Evolutionary conservation across 2,329 filamentous ascomycete species (phyloP), one percentile per base, ranked within the genome.

Genomic region (Aspergillus vadensis): DNA sequence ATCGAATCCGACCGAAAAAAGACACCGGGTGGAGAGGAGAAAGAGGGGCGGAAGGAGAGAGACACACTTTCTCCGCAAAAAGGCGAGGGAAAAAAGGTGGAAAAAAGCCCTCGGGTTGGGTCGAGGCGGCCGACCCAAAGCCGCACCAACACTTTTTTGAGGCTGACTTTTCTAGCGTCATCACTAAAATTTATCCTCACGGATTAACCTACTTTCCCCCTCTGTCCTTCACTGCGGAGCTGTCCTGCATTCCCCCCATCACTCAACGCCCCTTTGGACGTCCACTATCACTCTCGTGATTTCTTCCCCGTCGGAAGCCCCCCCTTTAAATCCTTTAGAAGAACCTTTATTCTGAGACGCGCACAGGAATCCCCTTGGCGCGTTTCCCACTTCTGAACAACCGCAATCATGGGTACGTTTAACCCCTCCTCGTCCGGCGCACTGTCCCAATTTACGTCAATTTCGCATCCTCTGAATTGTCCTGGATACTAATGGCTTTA

Each of bases 341-440:
- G 60, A 58, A 57, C 59, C 62, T 66, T 65, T 59, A 63, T 61
- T 64, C 62, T 72, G 71, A 78, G 73, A 69, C 73, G 75, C 75
- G 76, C 77, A 76, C 76, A 75, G 69, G 63, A 69, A 55, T 56
- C 49, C 60, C 64, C 65, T 68, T 72, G 64, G 77, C 76, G 76
- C 76, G 75, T 75, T 75, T 76, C 72, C 67, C 63, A 59, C 67
- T 36, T 67, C 65, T 66, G 65, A 70, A 67, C 67, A 72, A 75
- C 79, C 80, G 82, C 85, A 86, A 88, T 85, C 84, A 88, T 88
- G 80, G 80, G 80, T 82, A 71, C 65, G 79, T 74, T 62, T 43
- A 63, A 63, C 63, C 65, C 59, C 63, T 67, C 60, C 56, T 52
- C 59, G 54, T 30, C 48, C 51, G 53, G 52, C 56, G 51, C 44